Conservation (phyloP, 2,329 filamentous ascomycete species). For the Xylogone sp. region DNA sequence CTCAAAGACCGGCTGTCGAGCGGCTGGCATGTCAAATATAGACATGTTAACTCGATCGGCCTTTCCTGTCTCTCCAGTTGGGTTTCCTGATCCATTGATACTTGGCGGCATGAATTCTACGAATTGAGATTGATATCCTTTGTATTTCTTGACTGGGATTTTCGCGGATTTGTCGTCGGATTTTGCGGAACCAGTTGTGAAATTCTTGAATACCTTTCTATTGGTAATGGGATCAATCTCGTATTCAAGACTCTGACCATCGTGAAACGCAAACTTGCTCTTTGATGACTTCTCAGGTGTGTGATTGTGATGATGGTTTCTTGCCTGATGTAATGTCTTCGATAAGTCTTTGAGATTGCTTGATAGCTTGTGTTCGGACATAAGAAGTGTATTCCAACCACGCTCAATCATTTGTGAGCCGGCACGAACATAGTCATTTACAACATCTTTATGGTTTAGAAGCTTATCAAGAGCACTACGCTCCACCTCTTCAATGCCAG, state of each 20-base stretch:
- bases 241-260: constrained; percentile 25
- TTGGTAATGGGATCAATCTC: constrained; percentile 59
- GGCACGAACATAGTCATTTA: neutral
- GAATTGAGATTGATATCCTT: constrained; percentile 33
- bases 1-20: constrained; percentile 1
- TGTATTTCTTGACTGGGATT: constrained; percentile 28
- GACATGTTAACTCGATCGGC: neutral
- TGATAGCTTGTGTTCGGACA: constrained; percentile 27
- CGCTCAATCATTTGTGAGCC: neutral
- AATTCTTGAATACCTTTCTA: constrained; percentile 37
- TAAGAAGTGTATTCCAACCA: constrained; percentile 27
- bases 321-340: neutral
- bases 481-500: constrained; percentile 42
- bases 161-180: constrained; percentile 10
- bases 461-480: constrained; percentile 41
- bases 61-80: neutral
- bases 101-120: constrained; percentile 21
- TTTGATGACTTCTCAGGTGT: neutral
- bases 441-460: constrained; percentile 21
- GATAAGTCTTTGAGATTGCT: neutral
- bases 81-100: constrained; percentile 17
- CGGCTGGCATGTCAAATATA: neutral
- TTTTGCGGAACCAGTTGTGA: neutral
- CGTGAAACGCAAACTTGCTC: neutral
- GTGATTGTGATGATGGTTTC: neutral